Evolutionary conservation across 176 grass and related monocot species (phyloP).

Genomic region (Coix lacrymajobi): DNA sequence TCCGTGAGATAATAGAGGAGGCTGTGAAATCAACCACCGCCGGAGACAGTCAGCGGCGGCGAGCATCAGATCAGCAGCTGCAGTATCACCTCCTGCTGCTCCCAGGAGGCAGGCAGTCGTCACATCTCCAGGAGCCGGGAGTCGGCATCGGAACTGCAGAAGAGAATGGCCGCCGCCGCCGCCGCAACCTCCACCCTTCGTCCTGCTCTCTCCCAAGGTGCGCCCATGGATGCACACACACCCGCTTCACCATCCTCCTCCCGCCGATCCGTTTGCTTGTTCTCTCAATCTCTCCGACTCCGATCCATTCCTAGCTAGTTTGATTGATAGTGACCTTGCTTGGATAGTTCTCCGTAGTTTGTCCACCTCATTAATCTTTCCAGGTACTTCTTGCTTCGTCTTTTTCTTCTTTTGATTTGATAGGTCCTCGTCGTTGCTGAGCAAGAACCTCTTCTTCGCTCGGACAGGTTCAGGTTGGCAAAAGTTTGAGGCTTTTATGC

Average conservation of each 20-base stretch:
- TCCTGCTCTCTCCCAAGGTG: constrained; percentile 10
- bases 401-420: background rate
- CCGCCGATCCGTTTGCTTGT: background rate
- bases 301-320: background rate
- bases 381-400: background rate
- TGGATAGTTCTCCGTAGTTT: background rate
- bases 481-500: background rate
- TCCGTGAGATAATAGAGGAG: too few relatives aligned
- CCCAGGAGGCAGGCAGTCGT: background rate
- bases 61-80: background rate
- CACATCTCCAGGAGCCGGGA: background rate
- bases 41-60: background rate
- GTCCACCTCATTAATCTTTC: background rate
- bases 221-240: background rate
- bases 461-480: background rate
- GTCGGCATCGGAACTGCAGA: background rate
- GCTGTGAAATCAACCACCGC: too few relatives aligned
- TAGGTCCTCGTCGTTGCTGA: background rate
- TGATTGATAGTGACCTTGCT: background rate
- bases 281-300: background rate
- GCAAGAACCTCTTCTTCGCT: background rate
- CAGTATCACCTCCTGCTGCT: background rate
- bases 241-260: background rate
- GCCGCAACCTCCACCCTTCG: background rate
- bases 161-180: background rate